A percentile compares a stretch with the other conserved stretches of the same genome.
Evolutionary conservation across 192 early-diverging fungal species (phyloP).

Genomic region (Lobosporangium transversale): DNA sequence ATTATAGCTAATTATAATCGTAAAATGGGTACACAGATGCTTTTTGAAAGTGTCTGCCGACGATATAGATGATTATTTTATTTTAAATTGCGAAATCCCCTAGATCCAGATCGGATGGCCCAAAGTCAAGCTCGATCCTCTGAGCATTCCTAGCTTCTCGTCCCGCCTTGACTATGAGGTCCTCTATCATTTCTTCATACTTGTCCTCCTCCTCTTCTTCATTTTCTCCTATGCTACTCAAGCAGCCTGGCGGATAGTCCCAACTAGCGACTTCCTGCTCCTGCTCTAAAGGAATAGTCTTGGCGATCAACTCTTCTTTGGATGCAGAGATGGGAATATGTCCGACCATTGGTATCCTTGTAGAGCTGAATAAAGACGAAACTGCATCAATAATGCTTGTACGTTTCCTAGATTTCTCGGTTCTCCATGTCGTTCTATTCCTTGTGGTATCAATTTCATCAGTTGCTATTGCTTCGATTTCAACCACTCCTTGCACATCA

Average conservation of each 20-base stretch:
- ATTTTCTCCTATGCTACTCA: too few species aligned
- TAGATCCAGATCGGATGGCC: constrained; percentile 12
- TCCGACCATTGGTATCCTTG: too few species aligned
- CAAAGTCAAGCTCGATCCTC: constrained; percentile 39
- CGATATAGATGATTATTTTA: too few species aligned
- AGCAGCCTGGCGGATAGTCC: too few species aligned
- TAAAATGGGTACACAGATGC: too few species aligned
- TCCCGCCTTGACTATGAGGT: constrained; percentile 15
- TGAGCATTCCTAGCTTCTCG: constrained; percentile 34
- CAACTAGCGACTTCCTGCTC: constrained; percentile 1
- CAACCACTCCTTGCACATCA: background rate
- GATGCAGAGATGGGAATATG: constrained; percentile 5
- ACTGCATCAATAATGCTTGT: constrained; percentile 34
- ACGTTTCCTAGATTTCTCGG: background rate
- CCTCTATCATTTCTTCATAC: constrained; percentile 15
- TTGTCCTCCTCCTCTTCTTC: constrained; percentile 3
- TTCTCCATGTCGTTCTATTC: background rate
- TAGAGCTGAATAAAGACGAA: constrained; percentile 18
- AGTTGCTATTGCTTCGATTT: background rate
- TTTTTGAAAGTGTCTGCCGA: background rate
- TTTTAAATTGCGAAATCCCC: constrained; percentile 28
- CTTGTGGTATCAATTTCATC: too few species aligned
- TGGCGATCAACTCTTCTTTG: constrained; percentile 19
- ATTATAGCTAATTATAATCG: too few species aligned
- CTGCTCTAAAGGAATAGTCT: constrained; percentile 2